Percentiles rank a stretch among this genome's conserved stretches.
Evolutionary conservation across 352 stramenopile species (phyloP).

Genomic region (Globisporangium yorkense): DNA sequence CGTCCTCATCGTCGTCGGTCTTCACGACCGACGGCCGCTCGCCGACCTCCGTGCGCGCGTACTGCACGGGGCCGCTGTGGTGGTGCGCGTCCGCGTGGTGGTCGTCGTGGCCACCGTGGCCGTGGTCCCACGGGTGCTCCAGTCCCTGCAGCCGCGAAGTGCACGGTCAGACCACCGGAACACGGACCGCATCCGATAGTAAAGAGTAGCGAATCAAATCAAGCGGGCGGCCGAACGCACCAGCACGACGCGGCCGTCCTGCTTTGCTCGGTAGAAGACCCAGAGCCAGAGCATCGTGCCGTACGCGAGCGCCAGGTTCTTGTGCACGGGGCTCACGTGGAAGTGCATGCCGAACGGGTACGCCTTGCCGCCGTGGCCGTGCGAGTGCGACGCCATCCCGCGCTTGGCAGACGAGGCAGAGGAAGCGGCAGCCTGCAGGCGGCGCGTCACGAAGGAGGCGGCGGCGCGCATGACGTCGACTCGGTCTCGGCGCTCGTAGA

Average conservation of each 20-base stretch:
- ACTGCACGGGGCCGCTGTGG: conserved; percentile 51
- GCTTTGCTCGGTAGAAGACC: conserved; percentile 87
- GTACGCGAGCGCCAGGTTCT: conserved; percentile 82
- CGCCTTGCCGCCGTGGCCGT: conserved; percentile 39
- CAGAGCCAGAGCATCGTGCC: conserved; percentile 89
- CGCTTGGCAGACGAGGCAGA: conserved; percentile 24
- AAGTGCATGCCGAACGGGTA: conserved; percentile 88
- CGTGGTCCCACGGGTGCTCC: conserved; percentile 84
- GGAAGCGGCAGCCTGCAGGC: conserved; percentile 24
- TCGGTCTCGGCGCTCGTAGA: background rate
- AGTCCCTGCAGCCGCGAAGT: conserved; percentile 37
- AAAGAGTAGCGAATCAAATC: no score
- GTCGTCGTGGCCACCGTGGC: conserved; percentile 39
- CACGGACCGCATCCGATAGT: no score
- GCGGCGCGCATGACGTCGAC: conserved; percentile 26
- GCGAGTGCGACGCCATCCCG: conserved; percentile 49
- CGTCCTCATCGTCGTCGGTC: conserved; percentile 28
- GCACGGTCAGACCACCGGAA: background rate
- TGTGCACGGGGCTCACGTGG: conserved; percentile 85
- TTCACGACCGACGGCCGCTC: conserved; percentile 50
- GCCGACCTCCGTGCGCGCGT: conserved; percentile 63
- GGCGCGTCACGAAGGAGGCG: conserved; percentile 42
- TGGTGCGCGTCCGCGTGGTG: conserved; percentile 22
- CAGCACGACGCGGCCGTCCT: conserved; percentile 77
- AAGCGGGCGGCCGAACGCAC: conserved; percentile 23